phyloP scores from a whole-genome alignment of 2,329 filamentous ascomycete species.

The Zymoseptoria ardabiliae region DNA sequence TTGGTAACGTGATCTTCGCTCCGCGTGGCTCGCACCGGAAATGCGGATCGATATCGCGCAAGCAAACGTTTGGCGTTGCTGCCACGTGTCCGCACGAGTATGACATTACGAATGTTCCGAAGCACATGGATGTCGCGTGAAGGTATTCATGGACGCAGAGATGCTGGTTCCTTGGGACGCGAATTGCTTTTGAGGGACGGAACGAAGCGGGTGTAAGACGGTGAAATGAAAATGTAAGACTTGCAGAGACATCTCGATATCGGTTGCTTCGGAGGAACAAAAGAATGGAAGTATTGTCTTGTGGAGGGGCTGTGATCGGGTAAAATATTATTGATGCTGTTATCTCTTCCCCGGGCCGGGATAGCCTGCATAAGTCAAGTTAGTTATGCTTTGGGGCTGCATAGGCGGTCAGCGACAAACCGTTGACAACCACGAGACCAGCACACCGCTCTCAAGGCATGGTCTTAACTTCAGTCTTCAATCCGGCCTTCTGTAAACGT shows the following conservation, averaged over 20 bases:
- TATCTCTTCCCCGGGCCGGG: background rate
- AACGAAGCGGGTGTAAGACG: background rate
- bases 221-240: background rate
- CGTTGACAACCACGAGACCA: constrained; percentile 4
- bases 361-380: background rate
- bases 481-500: constrained; percentile 52
- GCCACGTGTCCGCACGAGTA: constrained; percentile 18
- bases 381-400: background rate
- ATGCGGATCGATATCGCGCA: constrained; percentile 16
- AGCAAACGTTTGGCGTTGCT: constrained; percentile 12
- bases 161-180: background rate
- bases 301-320: background rate
- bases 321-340: background rate
- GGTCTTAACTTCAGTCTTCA: constrained; percentile 49
- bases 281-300: background rate
- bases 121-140: constrained; percentile 11
- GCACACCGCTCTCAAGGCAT: constrained; percentile 20
- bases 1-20: constrained; percentile 18
- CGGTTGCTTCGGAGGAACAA: background rate
- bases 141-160: background rate
- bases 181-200: background rate
- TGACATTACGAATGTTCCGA: constrained; percentile 16
- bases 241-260: background rate
- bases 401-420: constrained; percentile 11
- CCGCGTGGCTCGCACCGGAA: constrained; percentile 18